Evolutionary conservation across 176 grass and related monocot species (phyloP).

Genomic region (Phyllostachys edulis): DNA sequence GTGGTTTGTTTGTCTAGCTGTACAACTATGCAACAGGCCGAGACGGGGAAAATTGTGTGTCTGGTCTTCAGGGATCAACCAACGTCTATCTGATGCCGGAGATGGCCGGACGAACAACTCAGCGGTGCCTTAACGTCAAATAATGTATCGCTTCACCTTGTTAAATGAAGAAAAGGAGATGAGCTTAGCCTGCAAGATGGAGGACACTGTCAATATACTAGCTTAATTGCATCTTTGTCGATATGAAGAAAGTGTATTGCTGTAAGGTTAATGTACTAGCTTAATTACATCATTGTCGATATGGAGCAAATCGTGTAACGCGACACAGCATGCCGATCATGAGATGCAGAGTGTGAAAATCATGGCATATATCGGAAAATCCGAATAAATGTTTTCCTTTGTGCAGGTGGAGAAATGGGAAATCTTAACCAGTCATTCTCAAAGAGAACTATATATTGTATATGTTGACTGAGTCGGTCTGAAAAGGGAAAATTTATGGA

Average conservation of each 20-base stretch:
- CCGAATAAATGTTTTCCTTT: conserved; percentile 32
- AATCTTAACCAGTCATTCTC: conserved; percentile 6
- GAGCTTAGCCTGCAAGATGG: conserved; percentile 14
- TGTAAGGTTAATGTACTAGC: neutral
- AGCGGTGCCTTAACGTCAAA: neutral
- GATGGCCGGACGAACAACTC: neutral
- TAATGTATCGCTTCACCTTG: conserved; percentile 39
- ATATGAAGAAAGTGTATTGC: neutral
- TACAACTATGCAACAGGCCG: conserved; percentile 18
- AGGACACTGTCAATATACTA: conserved; percentile 1
- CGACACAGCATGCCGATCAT: neutral
- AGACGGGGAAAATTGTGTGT: neutral
- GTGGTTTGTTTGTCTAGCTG: conserved; percentile 29
- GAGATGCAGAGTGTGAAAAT: neutral
- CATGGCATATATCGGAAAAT: neutral
- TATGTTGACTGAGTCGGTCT: conserved; percentile 17
- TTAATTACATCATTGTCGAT: neutral
- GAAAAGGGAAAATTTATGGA: conserved; percentile 13
- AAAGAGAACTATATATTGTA: conserved; percentile 32
- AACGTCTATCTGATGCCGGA: neutral
- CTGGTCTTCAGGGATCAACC: neutral
- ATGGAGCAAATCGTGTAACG: neutral
- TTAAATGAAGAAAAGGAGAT: conserved; percentile 16
- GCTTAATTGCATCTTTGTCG: neutral
- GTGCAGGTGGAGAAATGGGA: neutral